These are phyloP conservation scores for Xylaria bambusicola DNA, from an alignment of 495 filamentous ascomycete species.

Conservation along the genomic window DNA sequence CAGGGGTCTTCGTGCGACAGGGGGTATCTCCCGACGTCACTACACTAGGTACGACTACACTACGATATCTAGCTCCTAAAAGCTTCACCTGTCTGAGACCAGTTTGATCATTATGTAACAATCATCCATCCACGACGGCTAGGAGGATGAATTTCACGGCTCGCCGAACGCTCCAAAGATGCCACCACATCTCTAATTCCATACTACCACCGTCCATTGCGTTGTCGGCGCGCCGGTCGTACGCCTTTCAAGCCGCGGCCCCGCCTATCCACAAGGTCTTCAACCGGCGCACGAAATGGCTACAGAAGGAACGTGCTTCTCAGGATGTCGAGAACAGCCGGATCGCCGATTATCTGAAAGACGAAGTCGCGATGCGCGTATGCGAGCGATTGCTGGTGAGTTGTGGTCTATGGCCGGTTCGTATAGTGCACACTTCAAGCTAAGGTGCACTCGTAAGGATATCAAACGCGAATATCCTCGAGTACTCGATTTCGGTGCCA, in stretches of 20 bases:
- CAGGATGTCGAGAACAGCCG: conserved; percentile 68
- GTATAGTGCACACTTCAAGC: neutral
- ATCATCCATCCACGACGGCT: conserved; percentile 1
- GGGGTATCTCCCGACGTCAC: conserved; percentile 1
- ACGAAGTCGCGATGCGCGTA: conserved; percentile 83
- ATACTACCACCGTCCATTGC: conserved; percentile 4
- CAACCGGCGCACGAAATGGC: conserved; percentile 79
- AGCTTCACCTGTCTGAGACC: neutral
- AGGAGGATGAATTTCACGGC: conserved; percentile 32
- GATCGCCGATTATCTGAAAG: conserved; percentile 84
- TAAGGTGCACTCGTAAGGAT: conserved; percentile 55
- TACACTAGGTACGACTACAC: neutral
- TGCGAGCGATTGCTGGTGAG: conserved; percentile 82
- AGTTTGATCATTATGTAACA: conserved; percentile 14
- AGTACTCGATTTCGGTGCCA: conserved; percentile 93
- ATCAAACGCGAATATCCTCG: conserved; percentile 84
- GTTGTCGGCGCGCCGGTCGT: conserved; percentile 48
- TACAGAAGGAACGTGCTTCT: conserved; percentile 88
- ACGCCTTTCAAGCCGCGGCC: conserved; percentile 76
- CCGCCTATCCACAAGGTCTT: conserved; percentile 85
- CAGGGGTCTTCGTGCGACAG: too few species aligned
- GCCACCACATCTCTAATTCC: conserved; percentile 4
- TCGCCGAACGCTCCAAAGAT: conserved; percentile 17
- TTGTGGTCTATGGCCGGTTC: neutral
- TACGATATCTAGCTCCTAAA: neutral